These are phyloP conservation scores for Russula ochroleuca DNA, from an alignment of 768 basidiomycete genomes.

Conservation along the genomic window DNA sequence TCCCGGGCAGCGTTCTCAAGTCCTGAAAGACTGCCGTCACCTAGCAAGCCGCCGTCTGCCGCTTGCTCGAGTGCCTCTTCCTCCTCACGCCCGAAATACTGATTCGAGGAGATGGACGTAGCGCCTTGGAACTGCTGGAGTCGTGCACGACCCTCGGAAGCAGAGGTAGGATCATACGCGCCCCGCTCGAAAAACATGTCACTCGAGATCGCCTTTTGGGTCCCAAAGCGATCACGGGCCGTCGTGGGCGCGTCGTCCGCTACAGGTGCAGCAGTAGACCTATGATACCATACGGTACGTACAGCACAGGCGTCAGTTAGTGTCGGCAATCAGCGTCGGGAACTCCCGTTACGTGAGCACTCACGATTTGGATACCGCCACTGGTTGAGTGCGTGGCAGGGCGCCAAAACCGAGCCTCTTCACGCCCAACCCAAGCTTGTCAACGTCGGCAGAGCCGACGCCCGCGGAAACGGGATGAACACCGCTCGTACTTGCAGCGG, in stretches of 20 bases:
- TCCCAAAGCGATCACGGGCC: conserved; percentile 87
- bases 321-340: too few species aligned
- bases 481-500: conserved; percentile 33
- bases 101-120: conserved; percentile 88
- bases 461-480: conserved; percentile 34
- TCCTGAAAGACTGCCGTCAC: conserved; percentile 49
- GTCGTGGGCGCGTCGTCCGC: conserved; percentile 63
- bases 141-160: conserved; percentile 75
- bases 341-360: background rate
- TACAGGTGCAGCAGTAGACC: conserved; percentile 28
- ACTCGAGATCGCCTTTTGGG: conserved; percentile 93
- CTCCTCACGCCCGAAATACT: conserved; percentile 91
- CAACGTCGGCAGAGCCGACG: conserved; percentile 47
- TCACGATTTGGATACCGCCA: conserved; percentile 38
- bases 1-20: conserved; percentile 69
- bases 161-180: conserved; percentile 69
- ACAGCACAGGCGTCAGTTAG: too few species aligned
- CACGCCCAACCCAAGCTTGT: conserved; percentile 64
- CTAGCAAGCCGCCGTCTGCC: conserved; percentile 53
- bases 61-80: conserved; percentile 48
- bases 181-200: conserved; percentile 96
- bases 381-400: conserved; percentile 58
- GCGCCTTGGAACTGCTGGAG: conserved; percentile 86
- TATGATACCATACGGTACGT: conserved; percentile 29
- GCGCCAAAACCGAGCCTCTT: conserved; percentile 81